Base-by-base conservation (phyloP, 2,329 filamentous ascomycete genomes). In the Alternaria sp. region DNA sequence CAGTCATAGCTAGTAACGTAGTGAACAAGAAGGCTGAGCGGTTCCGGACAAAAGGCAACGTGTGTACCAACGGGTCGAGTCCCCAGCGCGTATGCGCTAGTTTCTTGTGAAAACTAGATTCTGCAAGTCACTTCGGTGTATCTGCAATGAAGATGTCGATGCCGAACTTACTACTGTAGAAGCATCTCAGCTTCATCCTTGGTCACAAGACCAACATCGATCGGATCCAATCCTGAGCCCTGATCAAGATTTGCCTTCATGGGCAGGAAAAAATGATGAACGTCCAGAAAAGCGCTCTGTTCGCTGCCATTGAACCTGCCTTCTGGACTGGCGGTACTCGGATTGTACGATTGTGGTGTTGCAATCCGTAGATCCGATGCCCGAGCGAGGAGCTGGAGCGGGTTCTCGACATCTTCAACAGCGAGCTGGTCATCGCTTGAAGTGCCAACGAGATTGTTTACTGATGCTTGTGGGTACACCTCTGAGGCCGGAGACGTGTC, bases 71-170 rank as follows among this genome's bases (percentile, higher is more conserved):
- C 1, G 89, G 88, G 66, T 92, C 90, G 9, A 92, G 85, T 0
- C 90, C 90, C 90, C 90, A 92, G 73, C 90, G 81, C 0, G 90
- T 92, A 73, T 92, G 90, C 2, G 90, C 87, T 5, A 92, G 83
- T 51, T 90, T 89, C 25, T 88, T 83, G 70, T 91, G 87, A 68
- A 92, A 92, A 69, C 89, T 91, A 16, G 4, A 2, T 32, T 12
- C 9, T 20, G 7, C 52, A 2, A 62, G 51, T 12, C 16, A 32
- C 18, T 3, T 10, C 18, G 25, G 9, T 48, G 12, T 1, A 14
- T 9, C 22, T 54, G 1, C 6, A 54, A 56, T 52, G 3, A 9
- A 10, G 16, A 10, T 10, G 7, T 30, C 9, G 27, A 25, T 0
- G 8, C 2, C 3, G 8, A 10, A 79, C 85, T 76, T 81, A 91